Base-by-base conservation (phyloP, 164 flowering plant species). In the Cinnamomum micranthum region DNA sequence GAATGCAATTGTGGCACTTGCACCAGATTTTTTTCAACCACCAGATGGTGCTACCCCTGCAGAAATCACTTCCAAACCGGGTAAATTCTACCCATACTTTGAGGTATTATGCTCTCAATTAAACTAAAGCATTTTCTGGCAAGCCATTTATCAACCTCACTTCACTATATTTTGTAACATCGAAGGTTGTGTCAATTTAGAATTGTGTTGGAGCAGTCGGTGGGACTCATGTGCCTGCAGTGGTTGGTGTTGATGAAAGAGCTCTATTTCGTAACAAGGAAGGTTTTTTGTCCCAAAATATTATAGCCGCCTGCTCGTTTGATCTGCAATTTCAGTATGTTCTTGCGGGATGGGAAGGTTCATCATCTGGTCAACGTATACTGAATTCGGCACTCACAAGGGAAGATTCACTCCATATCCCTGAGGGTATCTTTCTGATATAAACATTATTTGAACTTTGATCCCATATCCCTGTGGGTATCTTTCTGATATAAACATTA, bases 361-460 rank as follows among this genome's bases (percentile, higher is more conserved):
- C 69, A 17, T 69, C 60, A 17, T 11, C 77, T 63, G 69, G 64
- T 50, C n/a, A 28, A 2, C 50, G 68, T 63, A 24, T 75, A 15
- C 60, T 75, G 19, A 50, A 41, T 25, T 50, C 41, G 17, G 69
- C 73, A 1, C 25, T 70, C 50, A 85, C 84, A 6, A 86, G 90
- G 51, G 24, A 24, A 50, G 69, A 70, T 62, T 10, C 50, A 15
- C 50, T 75, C 23, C 58, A 33, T n/a, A 68, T 75, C 14, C 73
- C 77, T 24, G 85, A 88, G 86, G 98, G 97, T 93, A 63, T 22
- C 6, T 25, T 25, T 14, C 4, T 9, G 7, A 15, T 51, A 17
- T 5, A 22, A 2, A 24, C 65, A 31, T 59, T 24, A 59, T 22
- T 35, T 19, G 50, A 7, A 28, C 10, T 59, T 71, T 59, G 55